A percentile compares a stretch with the other conserved stretches of the same genome.
These are phyloP conservation scores for Babesia bovis DNA, from an alignment of 169 alveolate genomes.

Conservation along the genomic window DNA sequence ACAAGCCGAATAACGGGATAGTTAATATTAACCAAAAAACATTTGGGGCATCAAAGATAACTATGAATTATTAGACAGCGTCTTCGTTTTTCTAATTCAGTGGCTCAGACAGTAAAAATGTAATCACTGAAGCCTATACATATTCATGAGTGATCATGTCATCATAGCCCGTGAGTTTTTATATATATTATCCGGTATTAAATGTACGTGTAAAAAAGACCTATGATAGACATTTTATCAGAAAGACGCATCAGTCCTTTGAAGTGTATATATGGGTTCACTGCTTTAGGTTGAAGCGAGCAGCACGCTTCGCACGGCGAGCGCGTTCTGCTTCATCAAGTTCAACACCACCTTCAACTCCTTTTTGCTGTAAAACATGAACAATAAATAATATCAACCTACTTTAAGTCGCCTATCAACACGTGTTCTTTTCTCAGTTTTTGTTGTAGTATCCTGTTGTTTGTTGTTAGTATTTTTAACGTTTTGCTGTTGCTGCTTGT, in stretches of 20 bases:
- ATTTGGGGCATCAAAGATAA: no score
- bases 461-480: no score
- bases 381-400: background rate
- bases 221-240: no score
- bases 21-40: no score
- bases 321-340: slow-evolving; percentile 51
- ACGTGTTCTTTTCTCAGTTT: background rate
- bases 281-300: slow-evolving; percentile 27
- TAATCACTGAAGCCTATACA: slow-evolving; percentile 46
- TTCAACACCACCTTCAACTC: slow-evolving; percentile 2
- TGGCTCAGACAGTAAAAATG: slow-evolving; percentile 70
- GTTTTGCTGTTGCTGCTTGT: no score
- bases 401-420: background rate
- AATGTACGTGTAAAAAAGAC: no score
- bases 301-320: slow-evolving; percentile 42
- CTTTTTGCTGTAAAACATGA: background rate
- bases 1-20: no score
- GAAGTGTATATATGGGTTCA: background rate
- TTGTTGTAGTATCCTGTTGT: no score
- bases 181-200: no score
- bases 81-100: no score
- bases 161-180: slow-evolving; percentile 34
- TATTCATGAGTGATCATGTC: slow-evolving; percentile 38
- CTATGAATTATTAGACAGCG: no score
- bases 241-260: background rate